Base-by-base conservation (phyloP, 106 monocot species). In the Apostasia ramifera region DNA sequence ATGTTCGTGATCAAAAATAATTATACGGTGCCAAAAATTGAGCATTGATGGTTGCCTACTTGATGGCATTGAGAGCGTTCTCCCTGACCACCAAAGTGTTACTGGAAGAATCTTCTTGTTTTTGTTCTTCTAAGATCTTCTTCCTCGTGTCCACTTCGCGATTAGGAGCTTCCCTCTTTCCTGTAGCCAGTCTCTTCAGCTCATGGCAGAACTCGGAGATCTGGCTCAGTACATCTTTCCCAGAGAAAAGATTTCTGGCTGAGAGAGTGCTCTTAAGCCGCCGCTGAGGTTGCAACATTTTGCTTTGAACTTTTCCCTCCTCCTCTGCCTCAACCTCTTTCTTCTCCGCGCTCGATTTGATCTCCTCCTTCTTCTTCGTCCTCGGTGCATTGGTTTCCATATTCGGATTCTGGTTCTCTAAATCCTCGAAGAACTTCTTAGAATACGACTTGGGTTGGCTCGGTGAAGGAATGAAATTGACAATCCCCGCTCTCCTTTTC, bases 161-260 rank as follows among this genome's bases (percentile, higher is more conserved):
- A 10, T 3, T 15, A 3, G 39, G 40, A 47, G 70, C 13, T 9
- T 60, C 56, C 43, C 86, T 79, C 39, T 63, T 74, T 10, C 80
- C 67, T 8, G 66, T 55, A 0, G 85, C 85, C 54, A 92, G 50
- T 66, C 71, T 89, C 75, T 87, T 97, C 58, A 97, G 71, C 66
- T 97, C 97, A 39, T 69, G 47, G 66, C 86, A 97, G 70, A 97
- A 89, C 47, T 92, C 97, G 4, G 89, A 92, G 6, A 97, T 89
- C 77, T 97, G 92, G 52, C 77, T 59, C 69, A 76, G 38, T 1
- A 76, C 62, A 8, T 76, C 75, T 38, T 39, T 76, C 75, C 88
- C 83, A 2, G 92, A 72, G 55, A 91, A 91, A 53, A 95, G 67
- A 72, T 91, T 91, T 66, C 92, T 88, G 46, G 88, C 92, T 11